Base-by-base conservation (phyloP, 805 yeast species). In the Candida pini region DNA sequence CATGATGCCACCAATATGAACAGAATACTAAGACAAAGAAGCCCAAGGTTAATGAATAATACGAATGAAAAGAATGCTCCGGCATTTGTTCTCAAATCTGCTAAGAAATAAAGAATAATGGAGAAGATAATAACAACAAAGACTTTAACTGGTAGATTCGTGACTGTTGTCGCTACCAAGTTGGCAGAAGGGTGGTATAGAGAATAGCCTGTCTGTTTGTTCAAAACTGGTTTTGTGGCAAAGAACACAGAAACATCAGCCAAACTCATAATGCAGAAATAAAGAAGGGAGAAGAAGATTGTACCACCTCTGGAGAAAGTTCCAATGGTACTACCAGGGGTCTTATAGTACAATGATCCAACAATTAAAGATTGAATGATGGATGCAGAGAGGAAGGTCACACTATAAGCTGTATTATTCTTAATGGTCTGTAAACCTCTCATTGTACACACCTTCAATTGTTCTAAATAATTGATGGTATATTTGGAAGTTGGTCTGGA, bases 161-260 rank as follows among this genome's bases (percentile, higher is more conserved):
- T 72, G 28, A 78, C 58, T 50, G 74, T 72, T 44, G 71, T 71
- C 31, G 78, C 81, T 33, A 78, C 48, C 6, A 81, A 77, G 59
- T 78, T 82, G 26, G 81, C 81, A 23, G 83, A 69, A 25, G 75
- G 70, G 40, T 78, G 72, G 49, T 77, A 78, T 66, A 78, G 66
- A 15, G 81, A 76, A 48, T 73, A 77, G 29, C 77, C 65, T 53
- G 71, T 75, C 48, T 78, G 85, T 49, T 77, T 78, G 41, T 74
- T 77, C 32, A 78, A 66, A 45, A 78, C 75, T 13, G 76, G 73
- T 64, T 83, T 71, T 31, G 71, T 72, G 34, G 74, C 71, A 51
- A 74, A 78, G 33, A 78, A 67, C 18, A 73, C 62, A 49, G 78
- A 70, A 45, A 78, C 75, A 61, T 76, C 84, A 54, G 80, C 77